Conservation (phyloP, 345 rosid genomes). For the Hibiscus syriacus region DNA sequence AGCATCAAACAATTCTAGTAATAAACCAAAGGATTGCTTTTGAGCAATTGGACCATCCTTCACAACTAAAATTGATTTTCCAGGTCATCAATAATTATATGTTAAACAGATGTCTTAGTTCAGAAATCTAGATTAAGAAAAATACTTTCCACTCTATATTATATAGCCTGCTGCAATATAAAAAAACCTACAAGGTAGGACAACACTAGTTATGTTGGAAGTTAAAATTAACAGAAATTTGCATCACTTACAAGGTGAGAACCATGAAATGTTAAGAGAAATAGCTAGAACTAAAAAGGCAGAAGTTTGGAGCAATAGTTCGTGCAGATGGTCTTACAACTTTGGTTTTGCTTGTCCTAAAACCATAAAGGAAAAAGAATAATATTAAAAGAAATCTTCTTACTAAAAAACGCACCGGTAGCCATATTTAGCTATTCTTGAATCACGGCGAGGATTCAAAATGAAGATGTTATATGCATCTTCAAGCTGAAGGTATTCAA, state of each 20-base stretch:
- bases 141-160: neutral
- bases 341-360: neutral
- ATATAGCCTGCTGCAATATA: neutral
- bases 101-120: neutral
- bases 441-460: constrained; percentile 63
- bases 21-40: neutral
- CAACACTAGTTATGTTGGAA: neutral
- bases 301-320: neutral
- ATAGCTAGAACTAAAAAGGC: neutral
- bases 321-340: neutral
- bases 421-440: constrained; percentile 62
- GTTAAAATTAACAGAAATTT: neutral
- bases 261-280: neutral
- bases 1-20: neutral
- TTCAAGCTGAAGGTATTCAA: constrained; percentile 78
- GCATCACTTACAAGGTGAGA: neutral
- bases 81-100: neutral
- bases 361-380: neutral
- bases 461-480: constrained; percentile 82
- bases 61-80: neutral
- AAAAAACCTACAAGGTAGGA: neutral
- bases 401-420: constrained; percentile 49
- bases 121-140: neutral
- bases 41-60: neutral
- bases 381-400: neutral